Percentiles rank a stretch among this genome's conserved stretches.
Evolutionary conservation across 2,329 filamentous ascomycete species (phyloP).

Genomic region (Cercospora zeina): DNA sequence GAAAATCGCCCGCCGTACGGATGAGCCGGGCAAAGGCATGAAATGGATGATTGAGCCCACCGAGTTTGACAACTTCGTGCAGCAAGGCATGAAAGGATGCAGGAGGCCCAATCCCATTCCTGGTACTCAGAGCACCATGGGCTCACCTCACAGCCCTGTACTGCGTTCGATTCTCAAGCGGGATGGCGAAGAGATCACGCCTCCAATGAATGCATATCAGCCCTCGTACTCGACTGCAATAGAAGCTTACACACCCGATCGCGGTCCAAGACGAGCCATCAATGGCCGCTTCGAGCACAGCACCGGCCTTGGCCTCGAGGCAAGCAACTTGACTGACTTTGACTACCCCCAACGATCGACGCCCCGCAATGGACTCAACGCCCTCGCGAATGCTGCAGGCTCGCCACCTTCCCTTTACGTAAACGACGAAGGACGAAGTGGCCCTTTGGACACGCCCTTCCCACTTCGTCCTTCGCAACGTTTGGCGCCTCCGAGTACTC

Average conservation of each 20-base stretch:
- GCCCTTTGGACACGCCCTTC: constrained; percentile 42
- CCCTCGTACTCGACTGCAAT: constrained; percentile 51
- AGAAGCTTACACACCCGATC: constrained; percentile 57
- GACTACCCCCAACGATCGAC: constrained; percentile 37
- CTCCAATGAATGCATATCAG: constrained; percentile 44
- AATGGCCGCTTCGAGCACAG: constrained; percentile 30
- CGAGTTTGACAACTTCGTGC: constrained; percentile 81
- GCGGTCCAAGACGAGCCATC: constrained; percentile 48
- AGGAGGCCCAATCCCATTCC: constrained; percentile 42
- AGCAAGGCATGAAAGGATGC: constrained; percentile 57
- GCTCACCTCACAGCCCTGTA: constrained; percentile 56
- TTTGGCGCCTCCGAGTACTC: constrained; percentile 76
- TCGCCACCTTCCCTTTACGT: constrained; percentile 44
- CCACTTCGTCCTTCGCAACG: constrained; percentile 54
- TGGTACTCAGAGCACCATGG: constrained; percentile 41
- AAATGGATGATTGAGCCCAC: constrained; percentile 94
- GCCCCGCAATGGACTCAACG: constrained; percentile 41
- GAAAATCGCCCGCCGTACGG: constrained; percentile 86
- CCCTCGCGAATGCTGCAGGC: constrained; percentile 41
- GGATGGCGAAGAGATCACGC: constrained; percentile 42
- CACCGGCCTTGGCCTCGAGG: constrained; percentile 38
- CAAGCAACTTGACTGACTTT: constrained; percentile 33
- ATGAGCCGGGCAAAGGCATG: constrained; percentile 98
- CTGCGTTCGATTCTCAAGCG: constrained; percentile 53
- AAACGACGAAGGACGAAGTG: constrained; percentile 41